Evolutionary conservation across 352 stramenopile genomes (phyloP).

Genomic region (Thraustochytrium sp.): DNA sequence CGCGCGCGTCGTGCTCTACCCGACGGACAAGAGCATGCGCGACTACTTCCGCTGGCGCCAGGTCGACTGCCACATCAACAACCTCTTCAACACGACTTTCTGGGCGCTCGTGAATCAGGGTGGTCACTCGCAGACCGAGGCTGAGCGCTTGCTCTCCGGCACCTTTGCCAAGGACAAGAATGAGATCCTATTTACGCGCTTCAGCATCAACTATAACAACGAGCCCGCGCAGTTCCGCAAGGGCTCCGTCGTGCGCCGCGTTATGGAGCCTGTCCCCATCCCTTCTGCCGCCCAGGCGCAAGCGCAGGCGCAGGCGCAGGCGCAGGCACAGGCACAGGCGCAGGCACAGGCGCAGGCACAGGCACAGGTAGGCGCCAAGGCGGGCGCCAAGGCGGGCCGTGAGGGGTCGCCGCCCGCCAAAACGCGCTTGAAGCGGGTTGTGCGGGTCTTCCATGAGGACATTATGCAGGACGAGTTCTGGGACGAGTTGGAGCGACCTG

Average conservation of each 20-base stretch:
- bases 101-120: conserved; percentile 53
- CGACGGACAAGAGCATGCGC: conserved; percentile 50
- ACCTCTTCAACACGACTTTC: conserved; percentile 55
- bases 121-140: conserved; percentile 37
- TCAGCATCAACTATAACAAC: conserved; percentile 57
- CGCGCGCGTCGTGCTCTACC: conserved; percentile 52
- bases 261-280: background rate
- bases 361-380: background rate
- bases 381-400: background rate
- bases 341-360: background rate
- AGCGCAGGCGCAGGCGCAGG: background rate
- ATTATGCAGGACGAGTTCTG: conserved; percentile 33
- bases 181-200: conserved; percentile 53
- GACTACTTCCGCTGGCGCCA: conserved; percentile 56
- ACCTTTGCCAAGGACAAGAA: conserved; percentile 55
- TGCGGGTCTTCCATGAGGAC: conserved; percentile 18
- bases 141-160: conserved; percentile 47
- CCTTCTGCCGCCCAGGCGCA: background rate
- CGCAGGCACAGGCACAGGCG: too few species aligned
- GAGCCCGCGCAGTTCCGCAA: conserved; percentile 48
- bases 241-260: conserved; percentile 28
- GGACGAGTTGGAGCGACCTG: too few species aligned
- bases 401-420: background rate
- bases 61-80: conserved; percentile 56
- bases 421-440: background rate